These are phyloP conservation scores for Pseudognaphalium luteoalbum DNA, from an alignment of 129 eudicot species.

Conservation along the genomic window DNA sequence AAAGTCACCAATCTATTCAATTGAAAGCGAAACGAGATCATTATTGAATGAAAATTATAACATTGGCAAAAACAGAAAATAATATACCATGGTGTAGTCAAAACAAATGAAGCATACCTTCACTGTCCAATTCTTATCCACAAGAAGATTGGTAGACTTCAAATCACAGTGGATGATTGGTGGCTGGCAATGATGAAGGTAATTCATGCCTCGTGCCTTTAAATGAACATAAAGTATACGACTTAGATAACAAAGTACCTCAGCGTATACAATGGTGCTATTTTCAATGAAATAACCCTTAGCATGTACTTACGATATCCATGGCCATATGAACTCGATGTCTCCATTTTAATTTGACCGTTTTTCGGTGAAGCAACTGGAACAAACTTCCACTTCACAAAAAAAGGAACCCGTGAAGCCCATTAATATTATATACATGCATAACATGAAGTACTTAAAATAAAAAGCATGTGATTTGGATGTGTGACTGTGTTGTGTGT, in stretches of 20 bases:
- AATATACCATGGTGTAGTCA: background rate
- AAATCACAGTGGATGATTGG: conserved; percentile 68
- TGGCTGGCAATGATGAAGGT: conserved; percentile 74
- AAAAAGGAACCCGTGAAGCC: background rate
- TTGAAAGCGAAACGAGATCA: background rate
- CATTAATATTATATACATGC: background rate
- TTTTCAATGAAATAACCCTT: background rate
- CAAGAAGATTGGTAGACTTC: conserved; percentile 86
- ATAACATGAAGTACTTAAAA: background rate
- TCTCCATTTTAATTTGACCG: conserved; percentile 51
- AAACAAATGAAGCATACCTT: conserved; percentile 46
- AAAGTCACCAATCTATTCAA: conserved; percentile 76
- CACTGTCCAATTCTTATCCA: conserved; percentile 79
- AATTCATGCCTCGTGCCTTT: conserved; percentile 85
- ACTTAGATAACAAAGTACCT: background rate
- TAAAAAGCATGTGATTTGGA: background rate
- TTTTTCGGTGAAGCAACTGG: conserved; percentile 44
- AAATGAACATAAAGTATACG: conserved; percentile 2
- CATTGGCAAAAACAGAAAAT: background rate
- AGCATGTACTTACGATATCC: conserved; percentile 50
- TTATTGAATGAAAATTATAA: no score
- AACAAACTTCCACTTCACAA: conserved; percentile 29
- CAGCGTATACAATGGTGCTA: background rate
- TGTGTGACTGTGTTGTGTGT: background rate
- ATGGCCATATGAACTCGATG: conserved; percentile 68